Base-by-base conservation (phyloP, 139 green algal species). In the Pleodorina starrii region DNA sequence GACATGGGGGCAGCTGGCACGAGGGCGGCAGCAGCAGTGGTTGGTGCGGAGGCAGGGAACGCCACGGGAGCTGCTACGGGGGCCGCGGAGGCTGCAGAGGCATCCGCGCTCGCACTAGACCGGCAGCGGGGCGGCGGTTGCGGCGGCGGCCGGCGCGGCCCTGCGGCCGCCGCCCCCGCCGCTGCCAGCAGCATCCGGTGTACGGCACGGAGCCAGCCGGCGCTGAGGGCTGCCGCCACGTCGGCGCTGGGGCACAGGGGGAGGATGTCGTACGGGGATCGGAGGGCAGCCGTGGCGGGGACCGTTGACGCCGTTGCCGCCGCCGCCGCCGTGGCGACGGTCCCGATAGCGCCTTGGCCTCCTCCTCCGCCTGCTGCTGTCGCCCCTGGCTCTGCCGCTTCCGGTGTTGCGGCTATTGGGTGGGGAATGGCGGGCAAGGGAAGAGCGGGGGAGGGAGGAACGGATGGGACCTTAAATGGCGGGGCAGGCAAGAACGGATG, bases 191-290 rank as follows among this genome's bases (percentile, higher is more conserved):
- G 32, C 69, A 77, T 77, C 2, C 16, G 32, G 10, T 32, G 69
- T 50, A 77, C 69, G 35, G 69, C 69, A 48, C 4, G 35, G 1
- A 77, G 69, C 69, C 69, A 77, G 69, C 69, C 69, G 40, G 69
- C 69, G 69, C 36, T 29, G 16, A 50, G 69, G 35, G 69, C 69
- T 11, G 69, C 69, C 32, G 36, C 69, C 40, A 50, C 35, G 35
- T 50, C 6, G 14, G 69, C 32, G 32, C 36, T 10, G 69, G 69
- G 69, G 14, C 21, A 9, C 12, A 5, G 29, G 57, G 57, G 57
- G 12, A 69, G 57, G 57, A n/a, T n/a, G n/a, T n/a, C n/a, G n/a
- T n/a, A n/a, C n/a, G n/a, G n/a, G n/a, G n/a, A n/a, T n/a, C n/a
- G n/a, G n/a, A n/a, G n/a, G n/a, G n/a, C n/a, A n/a, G n/a, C n/a